A percentile compares a stretch with the other conserved stretches of the same genome.
These are phyloP conservation scores for Starmera pachycereana DNA, from an alignment of 805 yeast genomes.

Conservation along the genomic window DNA sequence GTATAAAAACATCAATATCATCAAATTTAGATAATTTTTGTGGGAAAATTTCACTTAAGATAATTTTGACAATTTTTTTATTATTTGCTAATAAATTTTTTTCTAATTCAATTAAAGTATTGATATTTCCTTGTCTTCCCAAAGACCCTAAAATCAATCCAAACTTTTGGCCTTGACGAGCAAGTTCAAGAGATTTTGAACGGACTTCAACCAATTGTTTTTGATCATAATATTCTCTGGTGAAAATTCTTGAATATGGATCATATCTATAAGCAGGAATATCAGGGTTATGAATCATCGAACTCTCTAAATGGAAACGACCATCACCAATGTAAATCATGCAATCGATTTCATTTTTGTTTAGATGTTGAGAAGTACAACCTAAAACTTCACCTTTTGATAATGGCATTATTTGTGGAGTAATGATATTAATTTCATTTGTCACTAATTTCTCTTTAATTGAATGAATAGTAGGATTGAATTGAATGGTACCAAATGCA, in stretches of 20 bases:
- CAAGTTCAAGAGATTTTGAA: conserved; percentile 59
- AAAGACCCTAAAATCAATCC: conserved; percentile 88
- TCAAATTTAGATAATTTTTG: conserved; percentile 85
- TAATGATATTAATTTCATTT: conserved; percentile 47
- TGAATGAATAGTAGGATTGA: conserved; percentile 87
- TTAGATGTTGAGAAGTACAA: conserved; percentile 82
- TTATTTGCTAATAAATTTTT: conserved; percentile 41
- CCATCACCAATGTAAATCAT: conserved; percentile 96
- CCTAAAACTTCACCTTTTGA: conserved; percentile 96
- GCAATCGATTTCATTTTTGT: conserved; percentile 53
- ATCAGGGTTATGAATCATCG: conserved; percentile 95
- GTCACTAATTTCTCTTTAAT: conserved; percentile 49
- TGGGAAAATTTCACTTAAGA: conserved; percentile 89
- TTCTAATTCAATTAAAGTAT: conserved; percentile 63
- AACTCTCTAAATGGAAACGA: conserved; percentile 86
- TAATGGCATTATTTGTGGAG: conserved; percentile 89
- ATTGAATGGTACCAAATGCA: conserved; percentile 91
- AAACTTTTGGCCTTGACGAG: conserved; percentile 48
- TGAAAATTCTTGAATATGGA: conserved; percentile 87
- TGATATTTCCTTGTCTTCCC: conserved; percentile 89
- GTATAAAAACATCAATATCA: conserved; percentile 90
- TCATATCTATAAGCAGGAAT: conserved; percentile 91
- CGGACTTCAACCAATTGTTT: conserved; percentile 69
- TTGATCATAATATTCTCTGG: conserved; percentile 83
- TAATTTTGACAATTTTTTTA: conserved; percentile 64